Base-by-base conservation (phyloP, 1,284 basidiomycete species). In the Rhodotorula sp. region DNA sequence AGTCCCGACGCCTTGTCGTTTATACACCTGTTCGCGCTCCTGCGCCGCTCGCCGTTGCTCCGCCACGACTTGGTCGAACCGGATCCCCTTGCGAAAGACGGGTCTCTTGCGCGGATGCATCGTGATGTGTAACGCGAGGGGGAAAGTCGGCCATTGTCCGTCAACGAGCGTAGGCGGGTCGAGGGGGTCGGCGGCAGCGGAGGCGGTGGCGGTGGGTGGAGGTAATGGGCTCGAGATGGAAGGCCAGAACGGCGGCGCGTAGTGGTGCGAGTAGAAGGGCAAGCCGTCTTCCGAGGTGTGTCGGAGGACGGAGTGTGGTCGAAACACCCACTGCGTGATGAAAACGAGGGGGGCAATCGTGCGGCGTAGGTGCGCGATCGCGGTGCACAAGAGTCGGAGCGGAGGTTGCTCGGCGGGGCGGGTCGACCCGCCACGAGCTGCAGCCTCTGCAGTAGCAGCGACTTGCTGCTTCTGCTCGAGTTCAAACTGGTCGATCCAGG, bases 401-500 rank as follows among this genome's bases (percentile, higher is more conserved):
- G 67, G 65, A 5, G 64, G 58, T 10, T 47, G 20, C 20, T 47
- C 21, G 5, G 48, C 18, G 4, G 82, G 75, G 26, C 56, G 62
- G 75, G 63, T 72, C 29, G 12, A 10, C 31, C 34, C 21, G 15
- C 23, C 52, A 10, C 23, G 23, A 15, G 48, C 31, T 20, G 48
- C 49, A 15, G 29, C 18, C 6, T 10, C 31, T 10, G 48, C 15
- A 14, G 31, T 67, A 64, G 52, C 67, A 58, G 60, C 26, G 29
- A 46, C 0, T 7, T 57, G 16, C 7, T 31, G 20, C 23, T 64
- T 73, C 66, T 57, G 73, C 79, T 60, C 67, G 69, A 49, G 67
- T 54, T 84, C 82, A 79, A 87, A 88, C 52, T 89, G 87, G 79
- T 93, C 90, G 15, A 84, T 76, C 90, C 91, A 92, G 81, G 90